Base-by-base conservation (phyloP, 2,329 filamentous ascomycete species). In the Aspergillus ruber region DNA sequence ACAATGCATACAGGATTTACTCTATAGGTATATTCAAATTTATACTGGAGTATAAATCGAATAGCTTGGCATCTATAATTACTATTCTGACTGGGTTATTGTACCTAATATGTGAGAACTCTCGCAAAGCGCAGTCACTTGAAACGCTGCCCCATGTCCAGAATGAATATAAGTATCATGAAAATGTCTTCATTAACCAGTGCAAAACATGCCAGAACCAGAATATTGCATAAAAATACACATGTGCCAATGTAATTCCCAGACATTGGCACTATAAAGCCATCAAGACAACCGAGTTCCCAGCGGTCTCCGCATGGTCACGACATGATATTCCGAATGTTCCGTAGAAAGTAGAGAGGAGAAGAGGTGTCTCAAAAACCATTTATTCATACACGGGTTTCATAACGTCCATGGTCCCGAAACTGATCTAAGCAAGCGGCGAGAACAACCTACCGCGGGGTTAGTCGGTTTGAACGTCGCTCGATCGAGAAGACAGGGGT, bases 371-470 rank as follows among this genome's bases (percentile, higher is more conserved):
- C 15, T 20, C 36, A 10, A 39, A 36, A 21, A 18, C 36, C 17
- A 18, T 39, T 39, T 18, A 39, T 40, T 23, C 33, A 47, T 45
- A 17, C 44, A 40, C 43, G 15, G 21, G 10, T 45, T 42, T 18
- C 41, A 43, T 50, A 9, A 44, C 33, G 13, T 39, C 10, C 21
- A 39, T 39, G 25, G 2, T 29, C 25, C 25, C 25, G 25, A 4
- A 29, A 39, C 17, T 18, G 17, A 21, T 57, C 63, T 66, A 72
- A 54, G 69, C 69, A 45, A 72, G 65, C 40, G 69, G 69, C 23
- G 69, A 72, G 55, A 72, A 70, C 44, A 72, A 59, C 61, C 68
- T 71, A 44, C 49, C 23, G 43, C 36, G 38, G 17, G 21, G 45
- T 57, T 56, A 62, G 55, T 49, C 43, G 41, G 25, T 18, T 43